Evolutionary conservation across 2,329 filamentous ascomycete genomes (phyloP).

Genomic region (Aspergillus ruber): DNA sequence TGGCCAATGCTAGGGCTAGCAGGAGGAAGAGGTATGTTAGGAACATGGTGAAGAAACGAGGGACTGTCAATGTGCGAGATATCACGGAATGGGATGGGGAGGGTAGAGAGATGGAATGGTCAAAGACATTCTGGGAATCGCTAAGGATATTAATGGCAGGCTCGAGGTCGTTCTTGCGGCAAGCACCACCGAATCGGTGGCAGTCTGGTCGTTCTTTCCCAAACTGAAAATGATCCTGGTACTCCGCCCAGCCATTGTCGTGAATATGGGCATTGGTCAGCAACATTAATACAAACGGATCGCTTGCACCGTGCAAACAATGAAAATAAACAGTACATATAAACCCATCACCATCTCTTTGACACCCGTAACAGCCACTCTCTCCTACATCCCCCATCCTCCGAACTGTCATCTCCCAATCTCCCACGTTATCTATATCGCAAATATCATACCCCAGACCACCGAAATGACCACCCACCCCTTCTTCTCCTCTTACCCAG

Average conservation of each 20-base stretch:
- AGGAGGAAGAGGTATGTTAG: neutral
- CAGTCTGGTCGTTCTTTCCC: neutral
- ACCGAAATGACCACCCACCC: neutral
- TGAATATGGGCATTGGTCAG: neutral
- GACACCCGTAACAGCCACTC: neutral
- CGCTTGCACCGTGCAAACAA: neutral
- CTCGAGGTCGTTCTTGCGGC: neutral
- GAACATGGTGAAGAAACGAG: no score
- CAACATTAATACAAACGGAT: neutral
- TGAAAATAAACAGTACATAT: neutral
- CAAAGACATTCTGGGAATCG: no score
- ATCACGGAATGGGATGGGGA: no score
- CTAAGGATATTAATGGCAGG: neutral
- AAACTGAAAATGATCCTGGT: no score
- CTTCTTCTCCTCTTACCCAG: constrained; percentile 11
- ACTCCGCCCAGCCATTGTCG: neutral
- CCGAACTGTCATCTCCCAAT: neutral
- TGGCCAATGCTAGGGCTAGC: neutral
- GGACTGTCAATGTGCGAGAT: no score
- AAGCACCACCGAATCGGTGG: neutral
- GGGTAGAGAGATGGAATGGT: no score
- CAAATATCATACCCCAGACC: neutral
- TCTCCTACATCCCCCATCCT: neutral
- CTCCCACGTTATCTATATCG: neutral
- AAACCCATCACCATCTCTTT: neutral